These are phyloP conservation scores for Fusarium lyarnte DNA, from an alignment of 2,329 filamentous ascomycete genomes.

Conservation along the genomic window DNA sequence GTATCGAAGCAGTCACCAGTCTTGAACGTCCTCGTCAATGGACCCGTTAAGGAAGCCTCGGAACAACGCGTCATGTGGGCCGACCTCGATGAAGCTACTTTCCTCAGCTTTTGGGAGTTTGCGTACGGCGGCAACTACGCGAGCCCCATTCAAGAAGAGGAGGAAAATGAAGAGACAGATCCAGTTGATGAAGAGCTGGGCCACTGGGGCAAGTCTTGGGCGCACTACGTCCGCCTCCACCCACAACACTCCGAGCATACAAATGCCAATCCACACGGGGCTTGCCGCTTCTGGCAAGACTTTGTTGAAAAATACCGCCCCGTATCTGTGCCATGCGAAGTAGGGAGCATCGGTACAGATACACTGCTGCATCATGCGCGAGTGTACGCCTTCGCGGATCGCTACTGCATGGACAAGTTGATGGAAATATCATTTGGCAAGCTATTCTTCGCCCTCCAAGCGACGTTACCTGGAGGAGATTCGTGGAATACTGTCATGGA, in stretches of 20 bases:
- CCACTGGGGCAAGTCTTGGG: neutral
- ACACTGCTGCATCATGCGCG: neutral
- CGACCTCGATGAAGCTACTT: neutral
- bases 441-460: neutral
- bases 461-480: neutral
- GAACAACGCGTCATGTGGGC: neutral
- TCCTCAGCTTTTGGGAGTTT: neutral
- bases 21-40: neutral
- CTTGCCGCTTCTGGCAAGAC: neutral
- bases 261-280: neutral
- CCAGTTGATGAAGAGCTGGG: neutral
- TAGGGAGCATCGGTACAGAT: neutral
- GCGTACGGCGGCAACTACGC: neutral
- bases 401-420: neutral
- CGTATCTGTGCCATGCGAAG: neutral
- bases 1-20: neutral
- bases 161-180: neutral
- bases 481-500: neutral
- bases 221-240: neutral
- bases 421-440: neutral
- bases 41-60: neutral
- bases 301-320: neutral
- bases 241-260: rapidly evolving
- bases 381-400: neutral
- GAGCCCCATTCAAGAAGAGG: neutral